Percentiles rank a stretch among this genome's conserved stretches.
Conservation (phyloP, 257 asterid genomes). For the Solanum rostratum region DNA sequence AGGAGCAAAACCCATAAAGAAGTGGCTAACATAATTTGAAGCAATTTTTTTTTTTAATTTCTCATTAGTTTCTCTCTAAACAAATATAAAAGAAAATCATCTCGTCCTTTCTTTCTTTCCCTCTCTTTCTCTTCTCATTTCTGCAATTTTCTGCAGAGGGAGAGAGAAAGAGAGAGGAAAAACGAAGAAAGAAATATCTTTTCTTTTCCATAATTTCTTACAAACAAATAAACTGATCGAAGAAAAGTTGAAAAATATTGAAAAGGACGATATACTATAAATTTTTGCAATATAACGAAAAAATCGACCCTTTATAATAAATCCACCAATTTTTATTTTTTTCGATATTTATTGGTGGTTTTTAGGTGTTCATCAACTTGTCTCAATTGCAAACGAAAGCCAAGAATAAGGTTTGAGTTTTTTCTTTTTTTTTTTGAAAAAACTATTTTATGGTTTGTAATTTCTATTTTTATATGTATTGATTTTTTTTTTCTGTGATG, state of each 20-base stretch:
- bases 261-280: background rate
- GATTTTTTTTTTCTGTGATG: background rate
- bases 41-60: background rate
- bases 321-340: background rate
- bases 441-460: background rate
- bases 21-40: background rate
- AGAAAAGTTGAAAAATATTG: background rate
- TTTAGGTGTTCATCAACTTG: background rate
- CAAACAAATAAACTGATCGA: background rate
- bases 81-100: background rate
- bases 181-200: background rate
- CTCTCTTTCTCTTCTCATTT: background rate
- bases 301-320: background rate
- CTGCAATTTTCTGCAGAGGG: background rate
- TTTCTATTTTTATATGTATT: background rate
- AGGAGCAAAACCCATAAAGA: background rate
- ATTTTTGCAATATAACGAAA: background rate
- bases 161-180: background rate
- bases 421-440: background rate
- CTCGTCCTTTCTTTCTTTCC: background rate
- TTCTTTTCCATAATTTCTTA: background rate
- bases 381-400: background rate
- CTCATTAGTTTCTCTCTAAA: background rate
- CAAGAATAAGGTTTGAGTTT: background rate
- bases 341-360: background rate